Conservation (phyloP, 2,329 filamentous ascomycete species). For the Trichophaea hybrida region DNA sequence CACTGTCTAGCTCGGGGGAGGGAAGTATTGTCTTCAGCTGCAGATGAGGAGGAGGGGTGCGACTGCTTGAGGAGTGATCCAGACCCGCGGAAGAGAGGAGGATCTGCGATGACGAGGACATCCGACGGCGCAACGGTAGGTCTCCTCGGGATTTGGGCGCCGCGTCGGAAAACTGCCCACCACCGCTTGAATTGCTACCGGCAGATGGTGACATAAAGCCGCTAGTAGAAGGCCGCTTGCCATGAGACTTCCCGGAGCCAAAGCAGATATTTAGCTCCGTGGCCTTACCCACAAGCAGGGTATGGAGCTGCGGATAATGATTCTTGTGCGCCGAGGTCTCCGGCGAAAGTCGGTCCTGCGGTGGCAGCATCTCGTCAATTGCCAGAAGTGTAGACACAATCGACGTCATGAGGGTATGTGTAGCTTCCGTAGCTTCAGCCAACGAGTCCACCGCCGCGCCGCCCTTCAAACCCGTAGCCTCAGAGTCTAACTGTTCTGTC, state of each 20-base stretch:
- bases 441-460: slow-evolving; percentile 24
- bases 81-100: background rate
- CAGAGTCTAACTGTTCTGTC: slow-evolving; percentile 24
- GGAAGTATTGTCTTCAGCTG: slow-evolving; percentile 20
- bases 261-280: slow-evolving; percentile 6
- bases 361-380: slow-evolving; percentile 27
- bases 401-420: slow-evolving; percentile 25
- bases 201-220: background rate
- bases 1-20: background rate
- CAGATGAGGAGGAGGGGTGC: slow-evolving; percentile 17
- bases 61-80: background rate
- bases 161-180: background rate
- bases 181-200: background rate
- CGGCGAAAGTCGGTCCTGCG: slow-evolving; percentile 22
- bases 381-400: slow-evolving; percentile 27
- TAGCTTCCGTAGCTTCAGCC: slow-evolving; percentile 24
- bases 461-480: slow-evolving; percentile 22
- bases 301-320: slow-evolving; percentile 26
- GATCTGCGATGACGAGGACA: background rate
- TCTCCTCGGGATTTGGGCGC: background rate
- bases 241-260: background rate
- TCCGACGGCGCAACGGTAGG: background rate
- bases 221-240: background rate
- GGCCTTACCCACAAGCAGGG: slow-evolving; percentile 23
- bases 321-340: slow-evolving; percentile 24